Evolutionary conservation across 495 filamentous ascomycete species (phyloP).

Genomic region (Penicillium silybi): DNA sequence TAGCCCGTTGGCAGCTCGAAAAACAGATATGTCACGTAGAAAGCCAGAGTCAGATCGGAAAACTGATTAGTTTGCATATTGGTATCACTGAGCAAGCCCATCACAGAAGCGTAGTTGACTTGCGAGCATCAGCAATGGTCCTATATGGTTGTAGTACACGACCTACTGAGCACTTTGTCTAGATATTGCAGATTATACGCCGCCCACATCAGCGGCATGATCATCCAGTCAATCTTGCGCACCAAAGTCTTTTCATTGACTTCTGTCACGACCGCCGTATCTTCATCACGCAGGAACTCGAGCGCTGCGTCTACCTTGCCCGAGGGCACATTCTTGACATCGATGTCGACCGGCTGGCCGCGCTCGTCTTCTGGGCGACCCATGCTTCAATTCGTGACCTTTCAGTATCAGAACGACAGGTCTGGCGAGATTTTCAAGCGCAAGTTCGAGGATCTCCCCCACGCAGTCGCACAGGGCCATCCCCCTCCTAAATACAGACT

Average conservation of each 20-base stretch:
- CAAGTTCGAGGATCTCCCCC: not conserved
- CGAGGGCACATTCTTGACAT: constrained; percentile 13
- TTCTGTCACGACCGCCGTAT: constrained; percentile 9
- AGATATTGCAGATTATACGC: constrained; percentile 63
- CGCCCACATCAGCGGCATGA: constrained; percentile 40
- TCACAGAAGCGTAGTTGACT: constrained; percentile 55
- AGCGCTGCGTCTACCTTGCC: constrained; percentile 27
- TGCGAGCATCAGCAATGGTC: not conserved
- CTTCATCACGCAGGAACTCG: constrained; percentile 22
- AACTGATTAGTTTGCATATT: constrained; percentile 51
- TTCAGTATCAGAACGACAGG: not conserved
- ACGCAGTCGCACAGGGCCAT: not conserved
- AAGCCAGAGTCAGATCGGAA: constrained; percentile 48
- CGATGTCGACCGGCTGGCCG: constrained; percentile 8
- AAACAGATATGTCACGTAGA: constrained; percentile 50
- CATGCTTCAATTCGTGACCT: constrained; percentile 1
- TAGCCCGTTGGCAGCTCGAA: constrained; percentile 36
- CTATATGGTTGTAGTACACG: not conserved
- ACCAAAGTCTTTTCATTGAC: constrained; percentile 33
- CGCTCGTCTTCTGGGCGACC: constrained; percentile 5
- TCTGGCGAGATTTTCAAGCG: not conserved
- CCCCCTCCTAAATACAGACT: not conserved
- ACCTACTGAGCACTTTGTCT: constrained; percentile 56
- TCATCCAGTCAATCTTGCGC: constrained; percentile 39
- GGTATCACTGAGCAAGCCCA: constrained; percentile 51